phyloP scores from a whole-genome alignment of 192 early-diverging fungal genomes.

The Coemansia umbellata region DNA sequence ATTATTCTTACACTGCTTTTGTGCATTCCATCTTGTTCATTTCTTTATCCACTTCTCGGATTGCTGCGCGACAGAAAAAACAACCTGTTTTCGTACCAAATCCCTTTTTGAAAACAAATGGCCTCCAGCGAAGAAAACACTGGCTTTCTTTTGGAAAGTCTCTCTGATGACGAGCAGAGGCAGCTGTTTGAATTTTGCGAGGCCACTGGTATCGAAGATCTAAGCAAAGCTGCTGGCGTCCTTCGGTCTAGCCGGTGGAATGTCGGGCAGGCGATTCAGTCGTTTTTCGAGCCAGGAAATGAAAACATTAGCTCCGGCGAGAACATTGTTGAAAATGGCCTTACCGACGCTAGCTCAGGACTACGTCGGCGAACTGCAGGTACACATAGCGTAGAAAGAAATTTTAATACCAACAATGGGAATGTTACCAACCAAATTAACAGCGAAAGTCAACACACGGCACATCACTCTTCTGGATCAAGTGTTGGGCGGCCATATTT shows the following conservation, averaged over 20 bases:
- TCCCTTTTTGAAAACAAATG: too few relatives aligned
- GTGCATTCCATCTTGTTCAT: background rate
- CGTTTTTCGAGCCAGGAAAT: conserved; percentile 28
- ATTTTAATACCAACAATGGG: too few relatives aligned
- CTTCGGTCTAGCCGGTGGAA: conserved; percentile 29
- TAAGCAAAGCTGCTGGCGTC: conserved; percentile 18
- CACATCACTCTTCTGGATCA: background rate
- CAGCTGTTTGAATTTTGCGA: conserved; percentile 28
- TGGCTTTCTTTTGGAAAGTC: conserved; percentile 9
- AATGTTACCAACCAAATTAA: too few relatives aligned
- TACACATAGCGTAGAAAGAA: background rate
- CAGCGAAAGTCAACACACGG: background rate
- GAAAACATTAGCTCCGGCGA: background rate
- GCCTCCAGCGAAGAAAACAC: too few relatives aligned
- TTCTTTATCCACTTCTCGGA: too few relatives aligned
- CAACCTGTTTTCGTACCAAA: too few relatives aligned
- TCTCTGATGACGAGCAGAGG: conserved; percentile 23
- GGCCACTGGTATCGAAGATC: conserved; percentile 18
- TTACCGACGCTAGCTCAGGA: background rate
- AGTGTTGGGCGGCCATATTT: conserved; percentile 9
- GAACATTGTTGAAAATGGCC: background rate
- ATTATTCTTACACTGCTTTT: background rate
- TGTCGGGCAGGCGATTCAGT: conserved; percentile 22
- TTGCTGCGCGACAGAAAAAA: too few relatives aligned
- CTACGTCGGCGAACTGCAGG: background rate